Evolutionary conservation across 495 filamentous ascomycete genomes (phyloP).

Genomic region (Podospora anserina): DNA sequence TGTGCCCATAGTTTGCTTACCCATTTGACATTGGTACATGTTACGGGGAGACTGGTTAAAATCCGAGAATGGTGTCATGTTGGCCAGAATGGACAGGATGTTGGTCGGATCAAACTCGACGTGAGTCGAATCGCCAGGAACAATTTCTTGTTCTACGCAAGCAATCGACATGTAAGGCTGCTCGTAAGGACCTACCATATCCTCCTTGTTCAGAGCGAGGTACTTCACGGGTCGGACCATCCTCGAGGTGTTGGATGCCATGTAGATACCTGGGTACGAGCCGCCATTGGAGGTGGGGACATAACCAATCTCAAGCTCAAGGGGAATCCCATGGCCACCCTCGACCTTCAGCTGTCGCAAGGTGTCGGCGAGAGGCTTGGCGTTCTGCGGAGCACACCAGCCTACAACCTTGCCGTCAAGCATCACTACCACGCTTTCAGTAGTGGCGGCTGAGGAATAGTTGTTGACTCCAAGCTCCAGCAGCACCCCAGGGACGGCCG

Average conservation of each 20-base stretch:
- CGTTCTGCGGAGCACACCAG: slow-evolving; percentile 81
- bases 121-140: slow-evolving; percentile 83
- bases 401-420: slow-evolving; percentile 87
- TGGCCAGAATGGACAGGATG: slow-evolving; percentile 94
- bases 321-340: slow-evolving; percentile 76
- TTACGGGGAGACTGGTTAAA: slow-evolving; percentile 99
- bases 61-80: slow-evolving; percentile 98
- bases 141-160: slow-evolving; percentile 75
- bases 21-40: slow-evolving; percentile 99
- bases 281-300: slow-evolving; percentile 81
- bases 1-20: slow-evolving; percentile 98
- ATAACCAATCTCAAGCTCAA: slow-evolving; percentile 85
- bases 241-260: slow-evolving; percentile 77
- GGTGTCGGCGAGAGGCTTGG: slow-evolving; percentile 72
- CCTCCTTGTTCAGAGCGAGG: slow-evolving; percentile 74
- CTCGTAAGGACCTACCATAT: slow-evolving; percentile 88
- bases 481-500: slow-evolving; percentile 66
- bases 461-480: slow-evolving; percentile 72
- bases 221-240: slow-evolving; percentile 94
- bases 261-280: slow-evolving; percentile 93
- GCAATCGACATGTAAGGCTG: slow-evolving; percentile 99
- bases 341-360: slow-evolving; percentile 95
- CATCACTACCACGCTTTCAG: slow-evolving; percentile 81
- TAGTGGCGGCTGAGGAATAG: slow-evolving; percentile 67
- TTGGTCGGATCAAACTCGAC: slow-evolving; percentile 95